Evolutionary conservation across 768 basidiomycete species (phyloP).

Genomic region (Dacryopinax spathularia): DNA sequence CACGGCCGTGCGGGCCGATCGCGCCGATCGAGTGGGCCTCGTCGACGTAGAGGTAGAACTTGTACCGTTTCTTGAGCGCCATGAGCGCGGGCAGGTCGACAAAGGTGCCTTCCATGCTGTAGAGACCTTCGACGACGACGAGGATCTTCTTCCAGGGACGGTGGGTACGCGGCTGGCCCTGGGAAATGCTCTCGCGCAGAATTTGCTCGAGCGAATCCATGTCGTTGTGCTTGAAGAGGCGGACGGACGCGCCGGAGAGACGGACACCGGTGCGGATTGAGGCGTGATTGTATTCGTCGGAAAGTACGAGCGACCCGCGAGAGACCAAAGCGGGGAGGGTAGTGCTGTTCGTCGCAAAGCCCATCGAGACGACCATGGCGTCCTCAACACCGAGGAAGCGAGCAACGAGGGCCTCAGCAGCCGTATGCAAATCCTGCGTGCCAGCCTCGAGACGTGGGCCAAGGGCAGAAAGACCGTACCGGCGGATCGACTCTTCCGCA

Average conservation of each 20-base stretch:
- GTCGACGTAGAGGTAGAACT: slow-evolving; percentile 95
- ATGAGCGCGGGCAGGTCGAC: slow-evolving; percentile 69
- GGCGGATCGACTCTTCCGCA: slow-evolving; percentile 66
- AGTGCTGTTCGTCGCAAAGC: slow-evolving; percentile 91
- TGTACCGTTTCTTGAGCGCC: slow-evolving; percentile 85
- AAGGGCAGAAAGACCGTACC: slow-evolving; percentile 66
- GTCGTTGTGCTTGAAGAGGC: slow-evolving; percentile 96
- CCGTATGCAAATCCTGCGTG: slow-evolving; percentile 67
- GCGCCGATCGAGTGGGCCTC: slow-evolving; percentile 98
- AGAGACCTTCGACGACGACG: slow-evolving; percentile 85
- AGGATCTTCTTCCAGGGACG: slow-evolving; percentile 99
- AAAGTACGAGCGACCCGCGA: slow-evolving; percentile 89
- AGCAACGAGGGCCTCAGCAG: slow-evolving; percentile 75
- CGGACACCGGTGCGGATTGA: slow-evolving; percentile 88
- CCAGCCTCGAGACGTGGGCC: slow-evolving; percentile 74
- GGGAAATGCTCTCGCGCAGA: slow-evolving; percentile 81
- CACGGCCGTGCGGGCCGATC: slow-evolving; percentile 84
- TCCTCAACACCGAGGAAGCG: slow-evolving; percentile 84
- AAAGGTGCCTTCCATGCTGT: slow-evolving; percentile 97
- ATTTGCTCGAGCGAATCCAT: slow-evolving; percentile 68
- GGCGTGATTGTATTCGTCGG: slow-evolving; percentile 93
- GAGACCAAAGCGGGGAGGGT: slow-evolving; percentile 79
- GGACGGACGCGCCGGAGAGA: slow-evolving; percentile 71
- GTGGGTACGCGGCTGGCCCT: slow-evolving; percentile 95
- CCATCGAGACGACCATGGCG: slow-evolving; percentile 82